Conservation (phyloP, 1,284 basidiomycete species). For the Ceratobasidium sp. region DNA sequence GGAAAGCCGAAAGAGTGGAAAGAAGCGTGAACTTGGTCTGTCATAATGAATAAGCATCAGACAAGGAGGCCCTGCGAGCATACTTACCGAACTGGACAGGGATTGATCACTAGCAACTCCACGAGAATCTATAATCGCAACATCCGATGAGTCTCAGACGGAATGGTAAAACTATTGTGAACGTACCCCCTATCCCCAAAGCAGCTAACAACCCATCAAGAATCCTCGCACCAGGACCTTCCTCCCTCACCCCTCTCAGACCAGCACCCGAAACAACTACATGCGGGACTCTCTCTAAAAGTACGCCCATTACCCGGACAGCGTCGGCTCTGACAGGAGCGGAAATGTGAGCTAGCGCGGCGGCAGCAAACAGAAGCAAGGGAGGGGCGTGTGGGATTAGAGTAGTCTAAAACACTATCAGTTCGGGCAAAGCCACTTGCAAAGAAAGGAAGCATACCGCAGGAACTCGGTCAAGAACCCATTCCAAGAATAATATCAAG, state of each 20-base stretch:
- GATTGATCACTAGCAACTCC: conserved; percentile 10
- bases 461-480: conserved; percentile 73
- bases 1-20: conserved; percentile 45
- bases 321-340: conserved; percentile 92
- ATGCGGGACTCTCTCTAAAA: conserved; percentile 74
- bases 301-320: conserved; percentile 77
- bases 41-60: background rate
- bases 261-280: conserved; percentile 57
- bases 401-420: conserved; percentile 57
- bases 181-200: conserved; percentile 28
- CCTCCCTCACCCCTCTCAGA: conserved; percentile 45
- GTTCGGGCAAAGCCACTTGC: conserved; percentile 34
- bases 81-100: conserved; percentile 15
- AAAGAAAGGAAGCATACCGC: conserved; percentile 53
- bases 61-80: background rate
- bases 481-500: conserved; percentile 58
- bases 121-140: conserved; percentile 4
- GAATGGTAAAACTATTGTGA: background rate
- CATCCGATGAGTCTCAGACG: background rate
- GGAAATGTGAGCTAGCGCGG: conserved; percentile 93
- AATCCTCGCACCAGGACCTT: conserved; percentile 33
- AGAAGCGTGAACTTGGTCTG: conserved; percentile 46
- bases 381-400: conserved; percentile 72
- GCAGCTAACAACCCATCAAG: conserved; percentile 30
- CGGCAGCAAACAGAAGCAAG: conserved; percentile 83